Base-by-base conservation (phyloP, 139 green algal species). In the Chlamydomonas urium region DNA sequence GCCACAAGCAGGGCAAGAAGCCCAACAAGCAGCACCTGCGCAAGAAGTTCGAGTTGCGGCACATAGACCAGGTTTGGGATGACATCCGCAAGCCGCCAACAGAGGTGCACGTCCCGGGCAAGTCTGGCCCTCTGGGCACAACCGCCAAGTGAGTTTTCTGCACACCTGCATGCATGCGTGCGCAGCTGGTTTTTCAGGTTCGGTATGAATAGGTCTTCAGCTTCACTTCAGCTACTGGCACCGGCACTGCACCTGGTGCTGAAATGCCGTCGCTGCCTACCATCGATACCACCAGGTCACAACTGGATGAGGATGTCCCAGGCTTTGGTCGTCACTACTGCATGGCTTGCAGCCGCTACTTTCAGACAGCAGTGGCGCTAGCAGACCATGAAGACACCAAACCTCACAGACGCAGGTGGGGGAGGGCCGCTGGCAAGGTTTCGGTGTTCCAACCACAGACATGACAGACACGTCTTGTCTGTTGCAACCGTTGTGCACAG, bases 1-100 rank as follows among this genome's bases (percentile, higher is more conserved):
- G 28, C n/a, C 63, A 71, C 63, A 71, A 71, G 38, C 63, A 71
- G 33, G 60, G 60, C 28, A 57, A 78, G 1, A 85, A 86, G n/a
- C 71, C 58, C 2, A 73, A 85, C 68, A 93, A 93, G 53, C 70
- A 65, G 28, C 67, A 72, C 8, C 47, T 83, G 8, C 67, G 81
- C 1, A 70, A 63, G 0, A 85, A 84, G 66, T 94, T 94, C 65
- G 67, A 81, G 32, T 72, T 75, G 33, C 67, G 89, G 28, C 89
- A 94, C 45, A 82, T 94, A 29, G 89, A 94, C 75, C 89, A 94
- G 60, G 84, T 93, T 0, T 96, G 90, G 90, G 86, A 96, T 60
- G 90, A 94, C 66, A 83, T 93, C n/a, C 73, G 79, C 24, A 90
- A 88, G 47, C 80, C 82, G 32, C 75, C 79, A 4, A 48, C 69